A percentile compares a stretch with the other conserved stretches of the same genome.
phyloP scores from a whole-genome alignment of 305 asterid species.

The Nicotiana rustica region DNA sequence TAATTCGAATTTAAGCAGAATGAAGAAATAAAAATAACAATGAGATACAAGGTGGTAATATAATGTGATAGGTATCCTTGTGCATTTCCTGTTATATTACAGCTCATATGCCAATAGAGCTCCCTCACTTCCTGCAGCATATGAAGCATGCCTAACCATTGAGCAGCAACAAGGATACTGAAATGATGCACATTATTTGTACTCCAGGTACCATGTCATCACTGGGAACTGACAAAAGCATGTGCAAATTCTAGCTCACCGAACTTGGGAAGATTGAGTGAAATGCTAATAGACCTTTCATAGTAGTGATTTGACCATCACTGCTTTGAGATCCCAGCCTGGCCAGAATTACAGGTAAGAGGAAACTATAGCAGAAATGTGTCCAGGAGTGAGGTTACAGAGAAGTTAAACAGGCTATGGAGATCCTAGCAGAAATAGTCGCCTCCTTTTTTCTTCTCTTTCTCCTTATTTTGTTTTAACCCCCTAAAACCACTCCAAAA shows the following conservation, averaged over 20 bases:
- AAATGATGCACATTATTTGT: not conserved
- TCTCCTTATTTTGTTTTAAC: not conserved
- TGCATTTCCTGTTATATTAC: not conserved
- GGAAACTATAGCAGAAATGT: not conserved
- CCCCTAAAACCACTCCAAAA: not conserved
- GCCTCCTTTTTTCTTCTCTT: not conserved
- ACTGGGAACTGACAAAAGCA: not conserved
- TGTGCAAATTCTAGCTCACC: not conserved
- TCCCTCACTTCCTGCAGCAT: slow-evolving; percentile 8
- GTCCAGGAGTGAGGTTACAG: not conserved
- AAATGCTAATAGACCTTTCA: not conserved
- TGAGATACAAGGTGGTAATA: not conserved
- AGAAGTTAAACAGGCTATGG: not conserved
- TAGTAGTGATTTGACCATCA: not conserved
- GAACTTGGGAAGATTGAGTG: not conserved
- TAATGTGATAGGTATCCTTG: not conserved
- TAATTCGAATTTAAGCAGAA: not conserved
- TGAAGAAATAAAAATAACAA: not conserved
- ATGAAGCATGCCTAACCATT: not conserved
- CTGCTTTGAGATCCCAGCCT: not conserved
- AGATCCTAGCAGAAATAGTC: not conserved
- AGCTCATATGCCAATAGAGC: not conserved
- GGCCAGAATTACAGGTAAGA: not conserved
- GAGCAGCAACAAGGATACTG: not conserved
- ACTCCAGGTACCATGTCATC: not conserved